A percentile compares a stretch with the other conserved stretches of the same genome.
phyloP scores from a whole-genome alignment of 352 stramenopile species.

The Peronospora belbahrii region DNA sequence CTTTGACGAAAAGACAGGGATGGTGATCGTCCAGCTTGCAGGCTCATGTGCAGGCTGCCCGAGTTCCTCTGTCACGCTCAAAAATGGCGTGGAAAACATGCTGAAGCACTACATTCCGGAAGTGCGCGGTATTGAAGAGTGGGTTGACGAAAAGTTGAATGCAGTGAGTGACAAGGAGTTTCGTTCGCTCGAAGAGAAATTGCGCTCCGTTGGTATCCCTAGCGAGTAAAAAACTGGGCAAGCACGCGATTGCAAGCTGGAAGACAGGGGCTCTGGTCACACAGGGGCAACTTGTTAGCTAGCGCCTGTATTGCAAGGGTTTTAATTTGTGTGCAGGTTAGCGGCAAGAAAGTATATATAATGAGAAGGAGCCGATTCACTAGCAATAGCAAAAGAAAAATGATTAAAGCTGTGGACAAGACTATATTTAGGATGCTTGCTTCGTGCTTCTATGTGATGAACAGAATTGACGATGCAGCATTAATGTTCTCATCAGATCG shows the following conservation, averaged over 20 bases:
- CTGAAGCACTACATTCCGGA: conserved; percentile 99
- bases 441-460: conserved; percentile 3
- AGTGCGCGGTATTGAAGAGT: conserved; percentile 85
- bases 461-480: conserved; percentile 1
- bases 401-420: conserved; percentile 11
- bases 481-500: too few species aligned
- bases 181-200: conserved; percentile 70
- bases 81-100: conserved; percentile 99
- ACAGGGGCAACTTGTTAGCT: background rate
- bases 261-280: background rate
- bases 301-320: conserved; percentile 2
- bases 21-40: conserved; percentile 86
- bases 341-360: background rate
- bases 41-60: conserved; percentile 97
- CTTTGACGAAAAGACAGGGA: conserved; percentile 93
- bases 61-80: conserved; percentile 96
- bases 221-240: conserved; percentile 46
- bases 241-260: conserved; percentile 2
- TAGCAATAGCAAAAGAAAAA: conserved; percentile 16
- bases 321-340: too few species aligned
- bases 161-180: conserved; percentile 79
- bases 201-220: conserved; percentile 71
- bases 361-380: background rate
- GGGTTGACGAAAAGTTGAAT: conserved; percentile 70
- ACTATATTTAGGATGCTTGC: conserved; percentile 1